Conservation (phyloP, 768 basidiomycete genomes). For the Suillus fuscotomentosus region DNA sequence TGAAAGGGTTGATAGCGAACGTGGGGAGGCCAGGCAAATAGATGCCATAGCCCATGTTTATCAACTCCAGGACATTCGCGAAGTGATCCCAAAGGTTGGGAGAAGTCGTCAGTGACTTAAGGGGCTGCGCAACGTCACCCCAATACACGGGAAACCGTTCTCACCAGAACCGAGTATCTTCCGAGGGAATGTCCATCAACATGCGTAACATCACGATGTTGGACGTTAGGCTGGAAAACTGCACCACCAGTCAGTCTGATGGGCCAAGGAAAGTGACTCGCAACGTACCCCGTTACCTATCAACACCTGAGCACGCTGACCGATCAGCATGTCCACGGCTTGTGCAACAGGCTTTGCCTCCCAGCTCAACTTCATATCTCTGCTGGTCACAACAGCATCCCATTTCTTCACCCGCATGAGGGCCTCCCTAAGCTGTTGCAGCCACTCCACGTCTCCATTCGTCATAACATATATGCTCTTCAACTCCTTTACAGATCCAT, state of each 20-base stretch:
- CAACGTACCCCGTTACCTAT: constrained; percentile 68
- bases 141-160: background rate
- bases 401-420: constrained; percentile 39
- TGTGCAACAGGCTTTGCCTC: constrained; percentile 58
- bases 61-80: background rate
- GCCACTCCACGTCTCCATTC: constrained; percentile 54
- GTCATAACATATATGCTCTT: constrained; percentile 62
- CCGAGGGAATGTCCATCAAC: constrained; percentile 33
- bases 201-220: constrained; percentile 46
- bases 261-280: background rate
- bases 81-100: background rate
- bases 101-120: background rate
- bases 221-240: constrained; percentile 50
- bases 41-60: background rate
- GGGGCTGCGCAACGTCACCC: background rate
- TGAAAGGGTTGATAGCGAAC: background rate
- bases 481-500: constrained; percentile 26
- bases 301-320: constrained; percentile 59
- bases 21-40: background rate
- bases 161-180: constrained; percentile 43
- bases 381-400: constrained; percentile 51
- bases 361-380: constrained; percentile 51
- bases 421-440: constrained; percentile 42
- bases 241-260: constrained; percentile 4
- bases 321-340: constrained; percentile 69